Evolutionary conservation across 169 alveolate species (phyloP).

Genomic region (Cryptosporidium tyzzeri): DNA sequence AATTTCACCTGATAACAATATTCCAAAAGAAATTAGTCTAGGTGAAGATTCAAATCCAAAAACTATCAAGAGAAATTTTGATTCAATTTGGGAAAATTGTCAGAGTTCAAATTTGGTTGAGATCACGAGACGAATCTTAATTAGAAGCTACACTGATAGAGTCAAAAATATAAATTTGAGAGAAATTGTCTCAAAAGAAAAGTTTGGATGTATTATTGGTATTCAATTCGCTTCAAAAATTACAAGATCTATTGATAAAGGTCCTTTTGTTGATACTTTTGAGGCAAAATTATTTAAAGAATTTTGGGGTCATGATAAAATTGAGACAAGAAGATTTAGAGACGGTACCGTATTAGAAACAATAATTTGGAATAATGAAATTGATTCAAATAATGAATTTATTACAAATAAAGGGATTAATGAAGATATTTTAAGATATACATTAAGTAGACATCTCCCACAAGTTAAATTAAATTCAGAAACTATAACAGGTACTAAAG

Average conservation of each 20-base stretch:
- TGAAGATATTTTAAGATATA: conserved; percentile 11
- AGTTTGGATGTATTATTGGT: conserved; percentile 61
- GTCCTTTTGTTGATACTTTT: conserved; percentile 33
- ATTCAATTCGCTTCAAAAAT: conserved; percentile 8
- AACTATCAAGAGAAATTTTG: conserved; percentile 3
- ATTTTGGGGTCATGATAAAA: conserved; percentile 53
- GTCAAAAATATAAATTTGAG: conserved; percentile 2
- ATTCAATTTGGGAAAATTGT: conserved; percentile 48
- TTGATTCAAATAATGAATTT: conserved; percentile 1
- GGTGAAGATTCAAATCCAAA: background rate
- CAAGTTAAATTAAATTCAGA: background rate
- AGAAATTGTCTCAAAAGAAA: conserved; percentile 26
- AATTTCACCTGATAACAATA: conserved; percentile 7
- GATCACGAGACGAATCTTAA: conserved; percentile 15
- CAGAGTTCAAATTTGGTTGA: conserved; percentile 37
- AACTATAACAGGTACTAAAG: background rate
- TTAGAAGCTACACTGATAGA: conserved; percentile 34
- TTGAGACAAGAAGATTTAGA: conserved; percentile 62
- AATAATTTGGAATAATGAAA: conserved; percentile 36
- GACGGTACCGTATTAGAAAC: conserved; percentile 71
- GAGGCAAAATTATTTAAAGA: conserved; percentile 60
- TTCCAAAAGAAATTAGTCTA: conserved; percentile 2
- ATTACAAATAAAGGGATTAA: conserved; percentile 7
- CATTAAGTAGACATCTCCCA: conserved; percentile 40
- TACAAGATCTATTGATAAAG: conserved; percentile 41